phyloP scores from a whole-genome alignment of 2,329 filamentous ascomycete species.

The Fusarium buxicola region DNA sequence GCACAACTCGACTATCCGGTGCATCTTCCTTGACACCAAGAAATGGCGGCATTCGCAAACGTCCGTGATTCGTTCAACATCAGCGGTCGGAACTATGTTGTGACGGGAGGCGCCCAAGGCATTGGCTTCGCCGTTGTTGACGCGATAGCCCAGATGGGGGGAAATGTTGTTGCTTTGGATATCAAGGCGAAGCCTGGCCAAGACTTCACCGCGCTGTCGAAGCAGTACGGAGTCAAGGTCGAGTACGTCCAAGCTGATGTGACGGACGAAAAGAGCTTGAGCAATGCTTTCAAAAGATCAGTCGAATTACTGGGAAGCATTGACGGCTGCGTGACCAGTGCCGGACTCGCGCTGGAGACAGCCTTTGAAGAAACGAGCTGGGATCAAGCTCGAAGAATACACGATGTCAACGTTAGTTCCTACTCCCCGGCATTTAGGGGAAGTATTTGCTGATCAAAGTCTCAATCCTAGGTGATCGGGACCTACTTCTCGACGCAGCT shows the following conservation, averaged over 20 bases:
- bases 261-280: slow-evolving; percentile 43
- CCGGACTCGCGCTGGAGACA: slow-evolving; percentile 55
- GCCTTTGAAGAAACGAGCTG: slow-evolving; percentile 56
- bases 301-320: slow-evolving; percentile 40
- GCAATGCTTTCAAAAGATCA: slow-evolving; percentile 34
- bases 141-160: slow-evolving; percentile 54
- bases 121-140: slow-evolving; percentile 52
- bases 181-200: slow-evolving; percentile 46
- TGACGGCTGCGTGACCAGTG: slow-evolving; percentile 46
- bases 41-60: neutral
- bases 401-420: slow-evolving; percentile 54
- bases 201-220: slow-evolving; percentile 39
- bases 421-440: no score
- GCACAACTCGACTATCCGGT: neutral
- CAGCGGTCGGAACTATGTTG: slow-evolving; percentile 48
- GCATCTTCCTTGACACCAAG: neutral
- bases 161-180: slow-evolving; percentile 52
- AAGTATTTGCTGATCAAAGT: neutral
- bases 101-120: slow-evolving; percentile 53
- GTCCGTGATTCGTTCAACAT: slow-evolving; percentile 44
- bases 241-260: slow-evolving; percentile 47
- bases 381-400: slow-evolving; percentile 53
- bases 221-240: slow-evolving; percentile 34
- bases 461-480: slow-evolving; percentile 49
- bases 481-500: slow-evolving; percentile 56